Evolutionary conservation across 2,329 filamentous ascomycete species (phyloP).

Genomic region (Neoascochyta sp.): DNA sequence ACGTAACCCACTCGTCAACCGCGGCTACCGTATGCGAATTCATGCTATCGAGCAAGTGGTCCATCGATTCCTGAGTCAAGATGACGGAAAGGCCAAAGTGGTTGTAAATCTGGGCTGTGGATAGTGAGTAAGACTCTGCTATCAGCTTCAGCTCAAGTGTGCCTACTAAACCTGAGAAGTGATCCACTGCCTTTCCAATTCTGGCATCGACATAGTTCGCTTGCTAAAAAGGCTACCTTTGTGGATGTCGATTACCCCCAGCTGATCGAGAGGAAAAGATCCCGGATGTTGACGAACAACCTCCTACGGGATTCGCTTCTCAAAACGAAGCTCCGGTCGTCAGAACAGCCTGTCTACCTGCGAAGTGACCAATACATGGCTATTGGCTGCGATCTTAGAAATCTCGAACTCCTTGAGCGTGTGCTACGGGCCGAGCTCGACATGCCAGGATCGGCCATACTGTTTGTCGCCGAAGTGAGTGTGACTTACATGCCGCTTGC

Average conservation of each 20-base stretch:
- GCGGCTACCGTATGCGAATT: constrained; percentile 84
- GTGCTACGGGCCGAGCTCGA: constrained; percentile 59
- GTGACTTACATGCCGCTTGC: constrained; percentile 81
- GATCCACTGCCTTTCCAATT: constrained; percentile 86
- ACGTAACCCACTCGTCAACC: constrained; percentile 82
- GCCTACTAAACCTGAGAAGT: constrained; percentile 47
- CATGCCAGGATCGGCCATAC: constrained; percentile 57
- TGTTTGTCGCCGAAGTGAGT: constrained; percentile 87
- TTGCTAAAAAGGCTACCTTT: constrained; percentile 61
- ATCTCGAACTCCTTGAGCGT: constrained; percentile 59
- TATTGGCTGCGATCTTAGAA: constrained; percentile 74
- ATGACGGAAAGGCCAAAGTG: constrained; percentile 59
- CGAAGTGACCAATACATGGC: constrained; percentile 69
- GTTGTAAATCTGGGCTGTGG: constrained; percentile 85
- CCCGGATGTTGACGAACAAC: constrained; percentile 58
- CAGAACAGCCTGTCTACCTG: constrained; percentile 27
- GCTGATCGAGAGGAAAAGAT: constrained; percentile 70
- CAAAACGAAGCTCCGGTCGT: constrained; percentile 21
- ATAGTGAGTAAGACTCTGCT: constrained; percentile 61
- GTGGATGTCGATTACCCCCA: constrained; percentile 84
- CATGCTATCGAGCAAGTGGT: constrained; percentile 75
- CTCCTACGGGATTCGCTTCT: constrained; percentile 41
- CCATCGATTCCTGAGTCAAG: constrained; percentile 63
- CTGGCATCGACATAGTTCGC: constrained; percentile 60
- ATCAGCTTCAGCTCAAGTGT: constrained; percentile 1